Evolutionary conservation across 495 filamentous ascomycete genomes (phyloP), one percentile per base, ranked within the genome.

Genomic region (Hypoxylon lienhwacheense): DNA sequence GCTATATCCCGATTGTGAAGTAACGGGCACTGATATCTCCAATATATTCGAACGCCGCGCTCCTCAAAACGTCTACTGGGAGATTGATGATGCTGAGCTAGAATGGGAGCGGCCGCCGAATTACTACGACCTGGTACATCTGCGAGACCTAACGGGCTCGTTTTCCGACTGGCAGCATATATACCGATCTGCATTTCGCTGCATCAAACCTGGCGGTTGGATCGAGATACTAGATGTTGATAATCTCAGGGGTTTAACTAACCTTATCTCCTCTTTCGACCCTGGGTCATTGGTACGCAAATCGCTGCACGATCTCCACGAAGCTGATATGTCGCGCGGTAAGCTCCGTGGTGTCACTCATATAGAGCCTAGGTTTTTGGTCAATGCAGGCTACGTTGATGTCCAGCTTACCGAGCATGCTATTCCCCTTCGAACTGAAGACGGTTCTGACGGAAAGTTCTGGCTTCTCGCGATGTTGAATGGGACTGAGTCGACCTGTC

Each of bases 21-120:
- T 90, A 4, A 83, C 83, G 26, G 86, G 85, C 14, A 85, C 83
- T 21, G 86, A 88, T 50, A 85, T 88, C 24, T 77, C 79, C n/a
- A 73, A 77, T 48, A 79, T 82, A 41, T 84, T 69, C 63, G 76
- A 67, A 44, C 78, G 65, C 19, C 74, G 68, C 47, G 79, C 71
- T 1, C 80, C 85, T 26, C 78, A 79, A 25, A 89, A 88, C 59
- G 74, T 88, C 35, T 83, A 75, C 61, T 88, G 88, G 65, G 83
- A 88, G 65, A 78, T 89, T 20, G 84, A 87, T 53, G 80, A 88
- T 55, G 85, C 85, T 37, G 80, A 81, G 51, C 66, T 78, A 36
- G 77, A 80, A 42, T 77, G 80, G 81, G 76, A 81, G 35, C 75
- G 70, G 28, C 77, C 75, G 24, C 68, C 70, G 24, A 68, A 84